Conservation (phyloP, 768 basidiomycete species). For the Xanthoconium purpureum region DNA sequence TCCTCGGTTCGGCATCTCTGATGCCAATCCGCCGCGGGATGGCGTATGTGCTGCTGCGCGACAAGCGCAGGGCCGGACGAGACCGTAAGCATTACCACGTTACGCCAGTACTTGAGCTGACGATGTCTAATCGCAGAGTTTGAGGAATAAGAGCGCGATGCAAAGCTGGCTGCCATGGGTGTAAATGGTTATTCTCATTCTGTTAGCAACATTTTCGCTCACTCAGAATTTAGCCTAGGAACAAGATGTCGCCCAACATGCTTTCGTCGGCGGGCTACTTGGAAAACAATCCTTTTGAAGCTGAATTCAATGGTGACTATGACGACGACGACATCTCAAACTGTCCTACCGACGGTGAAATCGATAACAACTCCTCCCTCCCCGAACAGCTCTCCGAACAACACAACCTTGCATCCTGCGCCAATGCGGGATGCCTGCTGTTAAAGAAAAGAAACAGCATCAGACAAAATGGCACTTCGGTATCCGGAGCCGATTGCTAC, state of each 20-base stretch:
- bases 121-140: conserved; percentile 59
- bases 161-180: conserved; percentile 75
- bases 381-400: conserved; percentile 60
- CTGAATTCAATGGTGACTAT: conserved; percentile 49
- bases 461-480: conserved; percentile 98
- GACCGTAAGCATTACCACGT: conserved; percentile 59
- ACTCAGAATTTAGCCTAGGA: conserved; percentile 53
- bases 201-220: not conserved
- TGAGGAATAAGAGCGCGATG: conserved; percentile 85
- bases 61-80: conserved; percentile 79
- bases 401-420: conserved; percentile 70
- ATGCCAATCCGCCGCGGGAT: conserved; percentile 73
- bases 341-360: conserved; percentile 32
- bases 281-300: conserved; percentile 79
- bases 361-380: conserved; percentile 75
- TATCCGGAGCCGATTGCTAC: conserved; percentile 88
- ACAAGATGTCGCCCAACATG: conserved; percentile 61
- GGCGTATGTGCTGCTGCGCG: conserved; percentile 89
- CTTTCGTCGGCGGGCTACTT: conserved; percentile 63
- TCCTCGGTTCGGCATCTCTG: conserved; percentile 72
- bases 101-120: conserved; percentile 9
- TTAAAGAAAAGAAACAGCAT: conserved; percentile 67
- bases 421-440: conserved; percentile 44
- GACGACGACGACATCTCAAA: conserved; percentile 47
- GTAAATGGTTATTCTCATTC: conserved; percentile 41